Base-by-base conservation (phyloP, 176 grass and related monocot species). In the Carex scoparia region DNA sequence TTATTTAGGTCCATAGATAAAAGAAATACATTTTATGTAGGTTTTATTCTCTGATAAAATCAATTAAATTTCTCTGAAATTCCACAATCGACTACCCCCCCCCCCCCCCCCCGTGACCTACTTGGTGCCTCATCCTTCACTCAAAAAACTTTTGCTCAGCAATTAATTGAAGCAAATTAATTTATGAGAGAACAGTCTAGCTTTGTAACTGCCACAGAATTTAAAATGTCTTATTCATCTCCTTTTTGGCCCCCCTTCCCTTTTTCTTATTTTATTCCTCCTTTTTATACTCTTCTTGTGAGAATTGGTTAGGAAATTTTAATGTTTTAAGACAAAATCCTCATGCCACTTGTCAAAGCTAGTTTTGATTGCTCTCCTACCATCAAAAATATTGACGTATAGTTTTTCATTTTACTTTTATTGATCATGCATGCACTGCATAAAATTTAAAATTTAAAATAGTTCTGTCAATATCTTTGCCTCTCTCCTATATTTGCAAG, bases 181-280 rank as follows among this genome's bases (percentile, higher is more conserved):
- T 80, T 70, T 70, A 83, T 49, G 38, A 11, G n/a, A 61, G 61
- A 71, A 38, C 18, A 79, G 13, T 35, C 48, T 28, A 84, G 16
- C 66, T 62, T 89, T 84, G 55, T 48, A 85, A 83, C 74, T 83
- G 91, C 84, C 72, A 78, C 79, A 51, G 64, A 89, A 86, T 79
- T 57, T 85, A 46, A 79, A 71, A 84, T 63, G 85, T 61, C 79
- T 62, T 69, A 67, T 65, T 81, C 37, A 40, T 83, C 61, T 88
- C 84, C 57, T 84, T 82, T 85, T 49, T 87, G 23, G 23, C 61
- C 31, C 80, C 80, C 64, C 79, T 84, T 77, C 48, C 48, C 69
- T 14, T 86, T 54, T 79, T 84, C 85, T 85, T 79, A 85, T 60
- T 61, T 5, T 35, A 40, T 66, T 69, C 35, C 77, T 58, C 27